Conservation (phyloP, 805 yeast species). For the Lipomyces starkeyi region DNA sequence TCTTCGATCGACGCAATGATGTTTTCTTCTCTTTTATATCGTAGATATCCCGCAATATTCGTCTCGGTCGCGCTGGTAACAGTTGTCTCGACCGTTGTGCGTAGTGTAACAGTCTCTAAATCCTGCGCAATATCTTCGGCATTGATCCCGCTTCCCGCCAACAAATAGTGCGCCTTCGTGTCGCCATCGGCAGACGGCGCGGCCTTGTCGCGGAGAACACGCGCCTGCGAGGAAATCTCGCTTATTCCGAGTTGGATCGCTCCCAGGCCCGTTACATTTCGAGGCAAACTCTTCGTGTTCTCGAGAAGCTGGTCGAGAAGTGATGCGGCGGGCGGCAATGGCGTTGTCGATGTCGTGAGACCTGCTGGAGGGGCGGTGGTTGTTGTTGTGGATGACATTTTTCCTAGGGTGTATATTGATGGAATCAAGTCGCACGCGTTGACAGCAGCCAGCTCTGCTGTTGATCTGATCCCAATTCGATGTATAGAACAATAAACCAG, state of each 20-base stretch:
- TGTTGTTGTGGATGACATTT: neutral
- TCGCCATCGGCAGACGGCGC: conserved; percentile 44
- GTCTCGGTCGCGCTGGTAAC: conserved; percentile 38
- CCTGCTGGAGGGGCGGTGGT: neutral
- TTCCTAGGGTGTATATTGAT: neutral
- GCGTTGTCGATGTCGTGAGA: conserved; percentile 1
- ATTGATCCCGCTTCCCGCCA: conserved; percentile 87
- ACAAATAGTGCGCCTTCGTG: conserved; percentile 70
- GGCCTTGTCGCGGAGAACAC: conserved; percentile 57
- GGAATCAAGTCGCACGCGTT: neutral
- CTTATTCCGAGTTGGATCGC: conserved; percentile 78
- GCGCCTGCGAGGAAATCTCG: conserved; percentile 75
- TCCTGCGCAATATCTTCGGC: conserved; percentile 78
- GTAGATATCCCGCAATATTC: conserved; percentile 68
- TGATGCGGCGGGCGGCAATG: conserved; percentile 32
- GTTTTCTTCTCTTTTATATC: conserved; percentile 78
- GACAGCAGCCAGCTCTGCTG: neutral
- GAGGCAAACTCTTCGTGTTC: conserved; percentile 34
- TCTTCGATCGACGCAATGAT: conserved; percentile 83
- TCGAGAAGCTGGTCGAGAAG: conserved; percentile 35
- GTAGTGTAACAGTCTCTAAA: conserved; percentile 51
- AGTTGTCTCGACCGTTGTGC: conserved; percentile 42
- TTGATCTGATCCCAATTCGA: neutral
- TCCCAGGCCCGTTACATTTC: conserved; percentile 55
- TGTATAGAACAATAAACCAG: neutral